Evolutionary conservation across 139 green algal genomes (phyloP), one percentile per base, ranked within the genome.

Genomic region (Gonium pectorale): DNA sequence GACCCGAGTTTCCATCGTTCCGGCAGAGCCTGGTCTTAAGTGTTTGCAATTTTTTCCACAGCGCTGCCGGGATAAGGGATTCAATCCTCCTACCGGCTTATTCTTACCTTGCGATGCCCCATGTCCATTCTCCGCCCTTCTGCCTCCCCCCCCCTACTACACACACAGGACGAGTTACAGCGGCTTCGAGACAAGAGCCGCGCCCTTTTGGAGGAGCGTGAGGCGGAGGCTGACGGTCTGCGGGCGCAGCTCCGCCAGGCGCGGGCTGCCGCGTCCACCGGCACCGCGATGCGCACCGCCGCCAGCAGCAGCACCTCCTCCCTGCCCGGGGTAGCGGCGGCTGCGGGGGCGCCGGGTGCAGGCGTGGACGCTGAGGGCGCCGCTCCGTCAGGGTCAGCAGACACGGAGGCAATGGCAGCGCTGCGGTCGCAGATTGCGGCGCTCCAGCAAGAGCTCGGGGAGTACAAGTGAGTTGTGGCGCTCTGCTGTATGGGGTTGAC

Each of bases 151-250:
- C 19, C 54, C 19, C 27, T 29, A 22, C 13, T 22, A 19, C 54
- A 63, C 22, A 26, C 62, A 1, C 63, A 84, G 78, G 78, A 84
- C 38, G 68, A 89, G 78, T 2, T 92, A 54, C 29, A 67, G 37
- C 52, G 71, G 26, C 54, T 92, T 64, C 78, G 89, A 24, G 71
- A 89, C 60, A 67, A 78, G 41, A 83, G 56, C n/a, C 85, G 86
- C 31, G 37, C 52, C 5, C 59, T 92, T 26, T 33, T 92, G 43
- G 89, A 92, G 72, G 82, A 92, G 71, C 87, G 87, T 54, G 89
- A 92, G 29, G n/a, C 41, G 0, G 81, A 89, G 54, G 59, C 88
- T 2, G 89, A 92, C 35, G 67, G 41, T 3, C 63, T 92, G 46
- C 67, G 78, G 5, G 64, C 64, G 38, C 77, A 86, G 82, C 78